Conservation (phyloP, 2,329 filamentous ascomycete genomes). For the Leptosphaerulina australis region DNA sequence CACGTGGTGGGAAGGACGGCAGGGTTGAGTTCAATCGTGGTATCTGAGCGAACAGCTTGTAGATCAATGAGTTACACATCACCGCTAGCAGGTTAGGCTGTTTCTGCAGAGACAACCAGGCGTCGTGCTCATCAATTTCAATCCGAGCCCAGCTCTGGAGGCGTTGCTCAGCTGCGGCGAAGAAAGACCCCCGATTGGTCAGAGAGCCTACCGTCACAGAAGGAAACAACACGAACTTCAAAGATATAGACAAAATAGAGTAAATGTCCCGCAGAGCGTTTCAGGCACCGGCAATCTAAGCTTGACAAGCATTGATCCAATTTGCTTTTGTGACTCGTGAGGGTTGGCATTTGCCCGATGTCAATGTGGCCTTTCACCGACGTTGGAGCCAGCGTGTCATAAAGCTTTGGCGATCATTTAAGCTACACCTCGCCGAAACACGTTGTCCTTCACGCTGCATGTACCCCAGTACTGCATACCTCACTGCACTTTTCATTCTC, state of each 20-base stretch:
- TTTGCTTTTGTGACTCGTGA: constrained; percentile 21
- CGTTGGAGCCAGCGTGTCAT: constrained; percentile 41
- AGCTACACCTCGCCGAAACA: constrained; percentile 28
- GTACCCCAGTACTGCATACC: constrained; percentile 24
- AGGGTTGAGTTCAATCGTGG: constrained; percentile 97
- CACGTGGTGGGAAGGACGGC: constrained; percentile 75
- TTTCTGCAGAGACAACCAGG: neutral
- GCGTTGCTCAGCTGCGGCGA: constrained; percentile 13
- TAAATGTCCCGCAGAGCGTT: neutral
- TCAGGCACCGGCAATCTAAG: constrained; percentile 24
- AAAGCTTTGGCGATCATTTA: constrained; percentile 30
- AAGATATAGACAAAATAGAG: neutral
- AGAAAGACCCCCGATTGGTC: constrained; percentile 32
- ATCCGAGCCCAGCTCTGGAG: neutral
- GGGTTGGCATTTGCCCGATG: constrained; percentile 25
- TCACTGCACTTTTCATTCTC: constrained; percentile 9
- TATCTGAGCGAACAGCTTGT: constrained; percentile 63
- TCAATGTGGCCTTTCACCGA: constrained; percentile 42
- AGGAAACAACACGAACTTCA: constrained; percentile 11
- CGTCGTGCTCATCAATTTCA: neutral
- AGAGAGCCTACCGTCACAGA: neutral
- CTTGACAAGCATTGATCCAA: constrained; percentile 17
- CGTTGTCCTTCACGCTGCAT: constrained; percentile 25
- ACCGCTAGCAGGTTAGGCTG: neutral
- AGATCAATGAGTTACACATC: neutral